Evolutionary conservation across 2,329 filamentous ascomycete species (phyloP), one percentile per base, ranked within the genome.

Genomic region (Trichoderma simmonsii): DNA sequence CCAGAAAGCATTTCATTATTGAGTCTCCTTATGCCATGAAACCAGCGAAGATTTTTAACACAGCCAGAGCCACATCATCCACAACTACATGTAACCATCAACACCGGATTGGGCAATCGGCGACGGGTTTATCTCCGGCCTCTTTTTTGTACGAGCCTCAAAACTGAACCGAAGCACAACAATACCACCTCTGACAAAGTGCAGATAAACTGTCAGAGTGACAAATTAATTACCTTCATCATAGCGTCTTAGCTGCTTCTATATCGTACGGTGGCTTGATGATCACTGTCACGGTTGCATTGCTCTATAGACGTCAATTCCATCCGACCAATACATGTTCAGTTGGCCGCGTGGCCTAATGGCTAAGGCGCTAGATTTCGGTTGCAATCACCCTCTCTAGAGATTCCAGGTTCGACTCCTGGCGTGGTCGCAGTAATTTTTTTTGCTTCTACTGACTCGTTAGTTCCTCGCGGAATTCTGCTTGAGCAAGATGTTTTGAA

Each of bases 371-470:
- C 75, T 78, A 79, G 78, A 80, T 80, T 80, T 80, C 79, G 79
- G 79, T 77, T 64, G 2, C 6, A 7, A 60, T 32, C 59, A 73
- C 65, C 21, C 71, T 63, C 78, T 79, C 78, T 79, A 79, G 76
- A 79, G 78, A 79, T 79, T 80, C 78, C 78, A 80, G 78, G 78
- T 80, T 80, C 78, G 78, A 80, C 75, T 79, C 78, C 78, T 80
- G 78, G 77, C 77, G 78, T 78, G 78, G 78, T 80, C 78, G 79
- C 48, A 39, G 64, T 56, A 67, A 61, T 73, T 30, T 73, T 30
- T 36, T 36, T 36, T 62, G n/a, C 39, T 21, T 36, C 39, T 57
- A 15, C 43, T n/a, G 5, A 4, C 26, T 61, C 18, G n/a, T 3
- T 54, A 12, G 2, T 54, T 24, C 3, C 48, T 21, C 48, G 11